These are phyloP conservation scores for Rhodotorula babjevae DNA, from an alignment of 768 basidiomycete species.

Conservation along the genomic window DNA sequence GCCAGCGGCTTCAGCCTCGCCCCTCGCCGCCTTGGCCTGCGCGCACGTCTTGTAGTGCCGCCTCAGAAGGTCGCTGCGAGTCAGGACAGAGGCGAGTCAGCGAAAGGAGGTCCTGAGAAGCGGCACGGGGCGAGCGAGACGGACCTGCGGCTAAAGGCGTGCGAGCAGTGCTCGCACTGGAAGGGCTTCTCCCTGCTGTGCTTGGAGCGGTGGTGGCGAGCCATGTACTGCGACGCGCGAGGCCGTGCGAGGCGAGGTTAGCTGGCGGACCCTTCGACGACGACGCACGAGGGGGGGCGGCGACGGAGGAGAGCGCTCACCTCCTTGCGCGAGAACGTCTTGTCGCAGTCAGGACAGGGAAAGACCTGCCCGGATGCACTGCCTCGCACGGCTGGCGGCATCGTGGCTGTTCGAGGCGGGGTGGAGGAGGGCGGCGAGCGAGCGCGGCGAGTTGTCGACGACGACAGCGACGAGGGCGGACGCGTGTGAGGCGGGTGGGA, in stretches of 20 bases:
- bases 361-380: slow-evolving; percentile 1
- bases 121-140: neutral
- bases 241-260: neutral
- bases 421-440: too few relatives aligned
- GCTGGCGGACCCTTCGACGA: neutral
- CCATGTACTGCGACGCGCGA: slow-evolving; percentile 19
- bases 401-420: neutral
- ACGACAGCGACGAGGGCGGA: too few relatives aligned
- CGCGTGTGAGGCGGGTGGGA: too few relatives aligned
- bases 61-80: slow-evolving; percentile 15
- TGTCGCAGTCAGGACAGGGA: slow-evolving; percentile 23
- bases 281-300: neutral
- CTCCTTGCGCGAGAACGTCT: slow-evolving; percentile 31
- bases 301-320: neutral
- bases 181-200: slow-evolving; percentile 30
- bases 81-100: neutral
- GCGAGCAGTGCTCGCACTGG: slow-evolving; percentile 25
- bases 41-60: slow-evolving; percentile 30
- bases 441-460: too few relatives aligned
- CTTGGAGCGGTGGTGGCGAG: slow-evolving; percentile 18
- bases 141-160: slow-evolving; percentile 23
- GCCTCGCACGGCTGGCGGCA: slow-evolving; percentile 12
- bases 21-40: slow-evolving; percentile 12
- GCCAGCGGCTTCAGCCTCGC: neutral
- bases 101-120: too few relatives aligned